Evolutionary conservation across 306 rosid species (phyloP).

Genomic region (Herpetospermum pedunculosum): DNA sequence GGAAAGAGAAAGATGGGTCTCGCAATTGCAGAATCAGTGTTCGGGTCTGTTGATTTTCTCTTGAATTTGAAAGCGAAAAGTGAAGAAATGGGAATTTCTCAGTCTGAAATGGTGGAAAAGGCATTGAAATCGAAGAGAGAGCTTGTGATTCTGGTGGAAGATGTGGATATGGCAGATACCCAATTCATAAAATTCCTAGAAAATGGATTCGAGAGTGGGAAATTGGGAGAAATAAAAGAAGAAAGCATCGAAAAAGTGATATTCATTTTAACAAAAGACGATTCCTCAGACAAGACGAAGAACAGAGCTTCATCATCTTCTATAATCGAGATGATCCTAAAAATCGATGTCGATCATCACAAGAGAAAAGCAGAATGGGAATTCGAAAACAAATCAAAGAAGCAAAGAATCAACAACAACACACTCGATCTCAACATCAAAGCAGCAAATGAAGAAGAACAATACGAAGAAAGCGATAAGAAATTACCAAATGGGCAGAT

Average conservation of each 20-base stretch:
- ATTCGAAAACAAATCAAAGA: constrained; percentile 31
- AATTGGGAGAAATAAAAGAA: constrained; percentile 33
- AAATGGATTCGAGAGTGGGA: constrained; percentile 43
- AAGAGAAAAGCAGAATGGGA: constrained; percentile 69
- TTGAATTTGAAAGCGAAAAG: constrained; percentile 40
- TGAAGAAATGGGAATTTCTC: constrained; percentile 19
- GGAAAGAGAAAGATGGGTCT: constrained; percentile 68
- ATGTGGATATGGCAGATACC: constrained; percentile 51
- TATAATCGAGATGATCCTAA: constrained; percentile 36
- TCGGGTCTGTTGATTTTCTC: constrained; percentile 53
- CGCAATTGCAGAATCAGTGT: constrained; percentile 56
- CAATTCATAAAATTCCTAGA: constrained; percentile 42
- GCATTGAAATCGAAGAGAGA: constrained; percentile 45
- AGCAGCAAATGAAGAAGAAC: constrained; percentile 27
- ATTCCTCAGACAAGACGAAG: constrained; percentile 17
- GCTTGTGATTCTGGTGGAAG: constrained; percentile 60
- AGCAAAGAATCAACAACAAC: constrained; percentile 29
- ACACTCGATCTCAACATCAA: constrained; percentile 66
- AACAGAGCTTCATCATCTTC: constrained; percentile 18
- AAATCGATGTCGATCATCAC: constrained; percentile 27
- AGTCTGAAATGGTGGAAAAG: constrained; percentile 22
- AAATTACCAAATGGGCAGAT: constrained; percentile 12
- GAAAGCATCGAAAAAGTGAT: constrained; percentile 27
- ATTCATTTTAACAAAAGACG: constrained; percentile 38
- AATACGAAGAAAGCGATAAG: constrained; percentile 18